Conservation (phyloP, 768 basidiomycete genomes). For the Macrolepiota fuliginosa region DNA sequence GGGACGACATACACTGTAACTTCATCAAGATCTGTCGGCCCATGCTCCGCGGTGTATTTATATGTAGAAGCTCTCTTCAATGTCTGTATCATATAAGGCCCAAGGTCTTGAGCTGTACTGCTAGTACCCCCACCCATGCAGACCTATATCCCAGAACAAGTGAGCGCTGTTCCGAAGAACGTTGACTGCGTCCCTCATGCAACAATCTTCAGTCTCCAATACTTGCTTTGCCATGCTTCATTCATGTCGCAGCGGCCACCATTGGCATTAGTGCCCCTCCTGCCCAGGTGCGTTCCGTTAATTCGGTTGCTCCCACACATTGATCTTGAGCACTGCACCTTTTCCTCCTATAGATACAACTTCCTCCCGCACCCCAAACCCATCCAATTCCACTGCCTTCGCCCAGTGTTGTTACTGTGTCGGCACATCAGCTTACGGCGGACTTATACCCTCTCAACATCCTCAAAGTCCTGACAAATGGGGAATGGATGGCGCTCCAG, state of each 20-base stretch:
- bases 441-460: not conserved
- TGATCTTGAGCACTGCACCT: not conserved
- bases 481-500: not conserved
- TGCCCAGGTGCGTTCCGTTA: not conserved
- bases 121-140: too few relatives aligned
- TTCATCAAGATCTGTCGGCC: too few relatives aligned
- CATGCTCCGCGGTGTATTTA: too few relatives aligned
- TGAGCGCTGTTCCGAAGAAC: not conserved
- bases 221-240: not conserved
- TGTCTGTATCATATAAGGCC: too few relatives aligned
- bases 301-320: too few relatives aligned
- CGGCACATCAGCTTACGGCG: not conserved
- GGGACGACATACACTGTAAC: too few relatives aligned
- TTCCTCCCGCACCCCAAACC: not conserved
- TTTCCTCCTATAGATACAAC: not conserved
- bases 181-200: not conserved
- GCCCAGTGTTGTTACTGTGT: not conserved
- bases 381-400: not conserved
- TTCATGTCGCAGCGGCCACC: not conserved
- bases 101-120: too few relatives aligned
- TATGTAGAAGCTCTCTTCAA: too few relatives aligned
- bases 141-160: not conserved
- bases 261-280: not conserved
- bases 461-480: not conserved
- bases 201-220: not conserved